phyloP scores from a whole-genome alignment of 2,329 filamentous ascomycete genomes.

The Penicillium italicum region DNA sequence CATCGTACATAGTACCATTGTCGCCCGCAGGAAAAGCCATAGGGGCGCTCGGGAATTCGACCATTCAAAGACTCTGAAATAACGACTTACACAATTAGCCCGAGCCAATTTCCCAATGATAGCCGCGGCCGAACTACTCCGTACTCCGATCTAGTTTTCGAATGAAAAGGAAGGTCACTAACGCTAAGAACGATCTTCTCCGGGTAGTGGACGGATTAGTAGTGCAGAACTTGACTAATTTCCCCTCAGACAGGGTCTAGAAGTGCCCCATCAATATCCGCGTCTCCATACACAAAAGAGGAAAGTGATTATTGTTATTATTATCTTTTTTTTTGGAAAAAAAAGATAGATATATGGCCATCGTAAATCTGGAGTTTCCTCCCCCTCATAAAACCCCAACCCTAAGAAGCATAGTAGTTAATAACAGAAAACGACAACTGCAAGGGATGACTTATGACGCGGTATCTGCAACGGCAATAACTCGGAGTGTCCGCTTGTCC shows the following conservation, averaged over 20 bases:
- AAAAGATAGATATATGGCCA: neutral
- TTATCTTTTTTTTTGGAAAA: no score
- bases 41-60: neutral
- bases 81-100: neutral
- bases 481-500: slow-evolving; percentile 1
- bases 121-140: slow-evolving; percentile 15
- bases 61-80: neutral
- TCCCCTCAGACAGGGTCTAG: neutral
- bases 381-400: neutral
- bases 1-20: neutral
- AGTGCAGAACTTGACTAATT: neutral
- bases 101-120: slow-evolving; percentile 3
- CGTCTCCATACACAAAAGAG: neutral
- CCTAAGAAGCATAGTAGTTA: neutral
- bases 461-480: neutral
- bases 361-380: neutral
- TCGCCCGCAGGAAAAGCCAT: neutral
- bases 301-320: no score
- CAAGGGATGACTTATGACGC: slow-evolving; percentile 9
- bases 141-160: slow-evolving; percentile 13
- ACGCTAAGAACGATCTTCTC: neutral
- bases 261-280: neutral
- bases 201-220: neutral
- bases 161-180: neutral
- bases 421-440: neutral